Evolutionary conservation across 441 rosid genomes (phyloP).

Genomic region (Melastoma candidum): DNA sequence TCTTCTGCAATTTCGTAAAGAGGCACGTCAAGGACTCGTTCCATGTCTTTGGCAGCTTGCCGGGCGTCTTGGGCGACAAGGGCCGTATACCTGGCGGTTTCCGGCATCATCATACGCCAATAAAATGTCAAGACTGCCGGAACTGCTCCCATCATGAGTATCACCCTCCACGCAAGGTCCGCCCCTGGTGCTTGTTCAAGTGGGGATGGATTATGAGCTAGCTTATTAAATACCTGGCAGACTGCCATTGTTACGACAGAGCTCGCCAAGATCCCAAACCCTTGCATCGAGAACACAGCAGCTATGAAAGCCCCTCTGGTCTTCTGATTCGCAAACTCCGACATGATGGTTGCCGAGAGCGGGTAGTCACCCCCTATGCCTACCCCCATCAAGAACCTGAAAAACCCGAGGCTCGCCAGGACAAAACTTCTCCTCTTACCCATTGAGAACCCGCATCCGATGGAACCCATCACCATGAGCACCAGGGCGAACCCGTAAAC

Average conservation of each 20-base stretch:
- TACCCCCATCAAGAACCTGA: constrained; percentile 42
- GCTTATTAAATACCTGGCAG: constrained; percentile 23
- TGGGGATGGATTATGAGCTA: constrained; percentile 1
- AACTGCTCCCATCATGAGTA: constrained; percentile 39
- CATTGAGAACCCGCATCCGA: constrained; percentile 60
- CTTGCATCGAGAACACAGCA: constrained; percentile 66
- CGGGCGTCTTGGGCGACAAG: constrained; percentile 43
- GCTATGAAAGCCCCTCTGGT: constrained; percentile 63
- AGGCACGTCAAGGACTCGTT: constrained; percentile 35
- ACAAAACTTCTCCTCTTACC: constrained; percentile 37
- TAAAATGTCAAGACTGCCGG: constrained; percentile 40
- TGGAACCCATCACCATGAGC: constrained; percentile 48
- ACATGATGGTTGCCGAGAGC: constrained; percentile 66
- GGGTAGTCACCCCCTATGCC: constrained; percentile 78
- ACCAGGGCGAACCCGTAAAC: constrained; percentile 55
- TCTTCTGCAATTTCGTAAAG: constrained; percentile 34
- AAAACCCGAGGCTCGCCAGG: constrained; percentile 33
- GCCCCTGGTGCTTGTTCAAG: constrained; percentile 23
- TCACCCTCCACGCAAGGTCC: constrained; percentile 50
- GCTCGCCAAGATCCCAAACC: constrained; percentile 54
- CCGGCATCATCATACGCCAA: constrained; percentile 54
- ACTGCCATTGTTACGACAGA: constrained; percentile 43
- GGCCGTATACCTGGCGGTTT: constrained; percentile 72
- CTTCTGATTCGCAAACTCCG: constrained; percentile 66
- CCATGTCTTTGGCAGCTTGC: constrained; percentile 67